Percentiles rank a stretch among this genome's conserved stretches.
These are phyloP conservation scores for Cladorrhinum samala DNA, from an alignment of 495 filamentous ascomycete species.

Conservation along the genomic window DNA sequence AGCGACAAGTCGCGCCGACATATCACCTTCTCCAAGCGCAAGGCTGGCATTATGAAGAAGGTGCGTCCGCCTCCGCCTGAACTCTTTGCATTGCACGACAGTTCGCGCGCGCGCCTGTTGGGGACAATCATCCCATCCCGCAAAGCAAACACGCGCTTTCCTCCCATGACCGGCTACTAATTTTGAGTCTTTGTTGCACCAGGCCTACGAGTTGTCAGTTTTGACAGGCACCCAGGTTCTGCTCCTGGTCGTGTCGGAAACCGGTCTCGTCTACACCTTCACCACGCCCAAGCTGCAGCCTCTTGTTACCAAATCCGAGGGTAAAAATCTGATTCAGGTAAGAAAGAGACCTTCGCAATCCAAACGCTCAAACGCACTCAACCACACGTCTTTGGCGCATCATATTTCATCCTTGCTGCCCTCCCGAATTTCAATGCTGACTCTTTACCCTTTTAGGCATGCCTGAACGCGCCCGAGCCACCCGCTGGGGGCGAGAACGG, in stretches of 20 bases:
- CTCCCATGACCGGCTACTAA: constrained; percentile 19
- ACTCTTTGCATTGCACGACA: background rate
- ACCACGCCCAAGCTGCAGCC: constrained; percentile 99
- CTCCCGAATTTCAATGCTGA: too few relatives aligned
- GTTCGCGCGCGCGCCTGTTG: background rate
- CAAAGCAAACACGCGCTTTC: background rate
- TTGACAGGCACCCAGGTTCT: constrained; percentile 97
- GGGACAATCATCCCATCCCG: constrained; percentile 9
- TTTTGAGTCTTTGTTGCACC: constrained; percentile 17
- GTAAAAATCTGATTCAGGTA: constrained; percentile 99
- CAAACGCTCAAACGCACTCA: too few relatives aligned
- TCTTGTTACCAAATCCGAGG: constrained; percentile 96
- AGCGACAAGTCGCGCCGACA: constrained; percentile 99
- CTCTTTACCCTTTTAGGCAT: constrained; percentile 55
- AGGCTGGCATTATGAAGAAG: constrained; percentile 99
- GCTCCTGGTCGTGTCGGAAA: constrained; percentile 95
- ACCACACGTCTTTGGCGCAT: too few relatives aligned
- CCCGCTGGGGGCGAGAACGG: constrained; percentile 81
- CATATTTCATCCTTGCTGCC: too few relatives aligned
- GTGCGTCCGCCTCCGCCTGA: constrained; percentile 44
- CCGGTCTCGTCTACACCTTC: constrained; percentile 97
- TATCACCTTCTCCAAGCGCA: constrained; percentile 99
- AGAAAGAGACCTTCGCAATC: too few relatives aligned
- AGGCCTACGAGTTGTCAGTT: constrained; percentile 98
- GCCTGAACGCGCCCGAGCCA: constrained; percentile 95